phyloP scores from a whole-genome alignment of 202 grass and related monocot genomes.

The Cymbopogon flexuosus region DNA sequence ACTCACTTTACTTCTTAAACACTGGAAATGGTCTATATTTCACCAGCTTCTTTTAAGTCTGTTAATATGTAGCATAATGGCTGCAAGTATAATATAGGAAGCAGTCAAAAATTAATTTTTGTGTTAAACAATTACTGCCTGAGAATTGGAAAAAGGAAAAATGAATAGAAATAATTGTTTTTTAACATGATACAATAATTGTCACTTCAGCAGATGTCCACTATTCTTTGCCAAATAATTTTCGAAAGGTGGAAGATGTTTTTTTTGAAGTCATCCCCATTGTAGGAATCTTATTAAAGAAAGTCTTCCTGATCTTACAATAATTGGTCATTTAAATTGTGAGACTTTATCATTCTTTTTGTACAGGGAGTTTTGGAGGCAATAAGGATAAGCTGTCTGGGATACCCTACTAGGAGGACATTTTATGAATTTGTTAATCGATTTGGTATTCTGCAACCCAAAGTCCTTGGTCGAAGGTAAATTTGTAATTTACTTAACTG shows the following conservation, averaged over 20 bases:
- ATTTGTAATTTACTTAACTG: slow-evolving; percentile 25
- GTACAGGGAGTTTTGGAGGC: slow-evolving; percentile 90
- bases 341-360: slow-evolving; percentile 11
- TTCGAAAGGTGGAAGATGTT: not conserved
- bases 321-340: slow-evolving; percentile 4
- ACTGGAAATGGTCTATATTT: not conserved
- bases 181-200: not conserved
- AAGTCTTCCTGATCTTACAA: not conserved
- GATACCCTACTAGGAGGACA: slow-evolving; percentile 80
- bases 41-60: not conserved
- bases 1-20: not conserved
- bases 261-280: not conserved
- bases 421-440: slow-evolving; percentile 92
- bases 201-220: not conserved
- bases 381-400: slow-evolving; percentile 91
- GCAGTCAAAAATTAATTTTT: not conserved
- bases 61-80: not conserved
- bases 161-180: not conserved
- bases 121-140: not conserved
- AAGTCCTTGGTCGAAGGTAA: slow-evolving; percentile 68
- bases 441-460: slow-evolving; percentile 77
- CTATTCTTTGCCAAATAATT: not conserved
- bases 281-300: not conserved
- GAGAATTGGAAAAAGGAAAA: not conserved
- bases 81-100: not conserved